These are phyloP conservation scores for Hanseniaspora hatyaiensis DNA, from an alignment of 805 yeast genomes.

Conservation along the genomic window DNA sequence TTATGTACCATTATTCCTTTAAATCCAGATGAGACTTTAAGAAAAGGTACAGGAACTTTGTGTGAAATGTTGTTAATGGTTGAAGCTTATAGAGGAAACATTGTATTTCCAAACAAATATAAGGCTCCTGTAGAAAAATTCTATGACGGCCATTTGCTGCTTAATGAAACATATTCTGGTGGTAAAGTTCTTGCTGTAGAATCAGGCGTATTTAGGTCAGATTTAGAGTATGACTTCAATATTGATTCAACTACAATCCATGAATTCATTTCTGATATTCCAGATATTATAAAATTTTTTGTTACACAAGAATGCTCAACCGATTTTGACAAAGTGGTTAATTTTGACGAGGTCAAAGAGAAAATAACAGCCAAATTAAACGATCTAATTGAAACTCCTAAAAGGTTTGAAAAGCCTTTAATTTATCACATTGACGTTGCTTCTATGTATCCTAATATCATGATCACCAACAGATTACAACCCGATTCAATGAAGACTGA, in stretches of 20 bases:
- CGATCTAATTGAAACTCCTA: slow-evolving; percentile 51
- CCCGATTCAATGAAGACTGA: slow-evolving; percentile 96
- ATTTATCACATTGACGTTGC: slow-evolving; percentile 98
- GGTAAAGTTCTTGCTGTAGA: slow-evolving; percentile 97
- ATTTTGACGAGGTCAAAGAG: slow-evolving; percentile 62
- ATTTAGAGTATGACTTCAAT: slow-evolving; percentile 59
- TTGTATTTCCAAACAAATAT: slow-evolving; percentile 85
- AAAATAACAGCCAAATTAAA: slow-evolving; percentile 43
- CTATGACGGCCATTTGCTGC: slow-evolving; percentile 85
- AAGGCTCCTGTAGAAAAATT: slow-evolving; percentile 88
- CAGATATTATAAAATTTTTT: slow-evolving; percentile 67
- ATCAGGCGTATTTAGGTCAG: slow-evolving; percentile 95
- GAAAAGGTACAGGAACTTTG: slow-evolving; percentile 96
- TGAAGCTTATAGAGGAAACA: slow-evolving; percentile 71
- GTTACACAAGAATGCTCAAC: slow-evolving; percentile 70
- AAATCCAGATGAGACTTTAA: slow-evolving; percentile 87
- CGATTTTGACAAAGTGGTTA: slow-evolving; percentile 62
- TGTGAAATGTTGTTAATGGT: slow-evolving; percentile 97
- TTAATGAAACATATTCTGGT: slow-evolving; percentile 95
- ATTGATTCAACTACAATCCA: slow-evolving; percentile 76
- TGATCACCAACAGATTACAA: slow-evolving; percentile 93
- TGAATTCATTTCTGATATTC: slow-evolving; percentile 61
- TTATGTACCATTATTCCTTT: slow-evolving; percentile 90
- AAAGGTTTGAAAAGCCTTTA: slow-evolving; percentile 64
- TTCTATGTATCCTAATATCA: slow-evolving; percentile 97